A percentile compares a stretch with the other conserved stretches of the same genome.
phyloP scores from a whole-genome alignment of 1,139 yeast genomes.

The Saccharomyces hybrid region DNA sequence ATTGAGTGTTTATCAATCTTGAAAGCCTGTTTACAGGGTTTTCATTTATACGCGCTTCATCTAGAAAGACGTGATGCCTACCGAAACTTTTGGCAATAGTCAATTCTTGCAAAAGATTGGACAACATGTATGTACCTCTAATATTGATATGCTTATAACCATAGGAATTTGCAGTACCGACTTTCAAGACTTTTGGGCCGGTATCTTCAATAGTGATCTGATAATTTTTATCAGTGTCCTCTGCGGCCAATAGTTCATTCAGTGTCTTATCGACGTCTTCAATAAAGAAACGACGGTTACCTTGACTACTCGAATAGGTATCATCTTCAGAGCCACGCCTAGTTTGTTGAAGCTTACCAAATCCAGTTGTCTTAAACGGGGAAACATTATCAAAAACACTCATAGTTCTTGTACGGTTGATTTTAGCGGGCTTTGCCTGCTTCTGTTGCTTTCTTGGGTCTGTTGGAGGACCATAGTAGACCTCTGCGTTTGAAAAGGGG shows the following conservation, averaged over 20 bases:
- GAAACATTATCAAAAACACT: conserved; percentile 33
- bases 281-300: conserved; percentile 55
- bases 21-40: conserved; percentile 78
- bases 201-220: conserved; percentile 90
- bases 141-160: conserved; percentile 69
- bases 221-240: conserved; percentile 79
- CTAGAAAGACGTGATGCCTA: conserved; percentile 65
- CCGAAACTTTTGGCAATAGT: conserved; percentile 83
- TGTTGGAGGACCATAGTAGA: conserved; percentile 61
- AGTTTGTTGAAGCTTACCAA: conserved; percentile 25
- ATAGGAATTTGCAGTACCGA: conserved; percentile 79
- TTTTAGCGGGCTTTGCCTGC: conserved; percentile 3
- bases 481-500: conserved; percentile 64
- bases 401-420: conserved; percentile 33
- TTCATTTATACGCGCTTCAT: conserved; percentile 77
- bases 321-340: conserved; percentile 70
- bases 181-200: conserved; percentile 81
- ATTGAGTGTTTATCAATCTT: conserved; percentile 66
- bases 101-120: conserved; percentile 80
- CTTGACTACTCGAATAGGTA: conserved; percentile 30
- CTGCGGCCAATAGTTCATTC: conserved; percentile 58
- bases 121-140: conserved; percentile 89
- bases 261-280: conserved; percentile 71
- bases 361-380: conserved; percentile 14
- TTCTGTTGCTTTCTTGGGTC: conserved; percentile 38